These are phyloP conservation scores for Nicotiana otophora DNA, from an alignment of 257 asterid species.

Conservation along the genomic window DNA sequence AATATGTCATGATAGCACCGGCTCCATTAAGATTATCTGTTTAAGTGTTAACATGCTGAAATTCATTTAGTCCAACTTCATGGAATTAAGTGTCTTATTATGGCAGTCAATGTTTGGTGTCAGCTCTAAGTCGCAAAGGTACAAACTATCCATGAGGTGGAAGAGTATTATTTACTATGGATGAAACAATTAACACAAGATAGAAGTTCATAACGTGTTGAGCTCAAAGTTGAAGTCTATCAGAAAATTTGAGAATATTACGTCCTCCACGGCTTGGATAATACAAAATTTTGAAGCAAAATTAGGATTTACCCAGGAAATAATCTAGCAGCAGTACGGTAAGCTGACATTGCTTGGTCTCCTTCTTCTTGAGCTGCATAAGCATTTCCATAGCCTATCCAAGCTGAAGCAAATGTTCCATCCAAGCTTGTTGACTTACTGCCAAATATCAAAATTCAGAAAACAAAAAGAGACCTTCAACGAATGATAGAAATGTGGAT, in stretches of 20 bases:
- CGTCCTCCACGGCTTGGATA: neutral
- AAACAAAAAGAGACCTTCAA: slow-evolving; percentile 7
- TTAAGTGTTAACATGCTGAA: neutral
- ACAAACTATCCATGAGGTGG: too few relatives aligned
- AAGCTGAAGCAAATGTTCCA: slow-evolving; percentile 93
- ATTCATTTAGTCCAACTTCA: neutral
- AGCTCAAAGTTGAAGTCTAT: neutral
- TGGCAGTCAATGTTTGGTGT: neutral
- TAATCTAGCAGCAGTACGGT: slow-evolving; percentile 97
- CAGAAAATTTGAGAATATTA: neutral
- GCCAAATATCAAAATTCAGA: slow-evolving; percentile 23
- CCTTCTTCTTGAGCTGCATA: slow-evolving; percentile 97
- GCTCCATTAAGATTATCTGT: neutral
- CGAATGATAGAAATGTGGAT: neutral
- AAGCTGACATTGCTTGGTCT: slow-evolving; percentile 98
- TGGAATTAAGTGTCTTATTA: neutral
- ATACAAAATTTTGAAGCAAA: neutral
- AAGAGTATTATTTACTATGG: neutral
- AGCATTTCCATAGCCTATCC: slow-evolving; percentile 97
- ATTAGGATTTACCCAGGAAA: slow-evolving; percentile 76
- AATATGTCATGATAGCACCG: neutral
- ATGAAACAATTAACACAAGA: neutral
- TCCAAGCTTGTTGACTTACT: slow-evolving; percentile 97
- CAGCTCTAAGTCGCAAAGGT: too few relatives aligned
- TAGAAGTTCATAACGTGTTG: neutral